Evolutionary conservation across 164 flowering plant genomes (phyloP), one percentile per base, ranked within the genome.

Genomic region (Kingdonia uniflora): DNA sequence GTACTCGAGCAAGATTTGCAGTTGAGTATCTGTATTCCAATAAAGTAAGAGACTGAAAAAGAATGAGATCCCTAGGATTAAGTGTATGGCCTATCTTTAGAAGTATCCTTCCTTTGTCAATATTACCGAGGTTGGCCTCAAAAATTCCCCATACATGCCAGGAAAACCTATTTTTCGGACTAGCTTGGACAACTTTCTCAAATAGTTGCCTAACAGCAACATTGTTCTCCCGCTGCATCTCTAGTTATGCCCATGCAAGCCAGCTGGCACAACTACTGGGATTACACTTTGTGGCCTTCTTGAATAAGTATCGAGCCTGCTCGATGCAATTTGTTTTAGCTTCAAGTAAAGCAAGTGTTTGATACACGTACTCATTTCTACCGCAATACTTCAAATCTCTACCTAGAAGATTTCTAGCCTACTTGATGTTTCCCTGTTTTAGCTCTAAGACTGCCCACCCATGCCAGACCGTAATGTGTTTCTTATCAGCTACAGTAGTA

Each of bases 221-320:
- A 39, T 73, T 63, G 60, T 82, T 84, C 65, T 79, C 95, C 65
- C 70, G 85, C 56, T 77, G 90, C 57, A 73, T 72, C 76, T 91
- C 96, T 62, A 85, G 20, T 50, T 91, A 96, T 42, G 96, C 94
- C 98, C 98, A 91, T 12, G 95, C 98, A 51, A 92, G 88, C 98
- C 98, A 92, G 66, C 98, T 84, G 40, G 98, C 95, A 68, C 96
- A 87, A 68, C 98, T 92, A 55, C 74, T 92, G 49, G 95, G 85
- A 59, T 87, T 92, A 49, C 81, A 84, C 43, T 74, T 78, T 11
- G 94, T 85, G 20, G 98, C 98, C 68, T 92, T 88, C 68, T 65
- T 76, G 79, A 92, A 87, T 44, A 92, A 71, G 70, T 76, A 76
- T 8, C 87, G 75, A 20, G 98, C 96, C 61, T 80, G 90, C 64